These are phyloP conservation scores for Boletus vermiculosoides DNA, from an alignment of 768 basidiomycete species.

Conservation along the genomic window DNA sequence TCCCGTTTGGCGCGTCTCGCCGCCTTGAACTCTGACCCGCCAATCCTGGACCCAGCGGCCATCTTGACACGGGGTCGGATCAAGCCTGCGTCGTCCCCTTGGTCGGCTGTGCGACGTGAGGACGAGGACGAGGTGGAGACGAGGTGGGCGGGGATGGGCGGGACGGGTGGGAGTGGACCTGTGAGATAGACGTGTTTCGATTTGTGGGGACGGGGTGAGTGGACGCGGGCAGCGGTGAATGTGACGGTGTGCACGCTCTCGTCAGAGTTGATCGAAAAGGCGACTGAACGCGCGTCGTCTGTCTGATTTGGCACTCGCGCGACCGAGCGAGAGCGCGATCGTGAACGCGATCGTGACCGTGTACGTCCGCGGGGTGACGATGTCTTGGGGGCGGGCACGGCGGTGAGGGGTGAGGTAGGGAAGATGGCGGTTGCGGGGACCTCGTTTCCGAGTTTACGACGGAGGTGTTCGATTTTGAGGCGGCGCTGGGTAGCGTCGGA, in stretches of 20 bases:
- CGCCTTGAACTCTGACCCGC: constrained; percentile 31
- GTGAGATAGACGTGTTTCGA: constrained; percentile 17
- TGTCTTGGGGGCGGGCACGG: not conserved
- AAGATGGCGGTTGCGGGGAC: constrained; percentile 65
- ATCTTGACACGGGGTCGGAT: constrained; percentile 22
- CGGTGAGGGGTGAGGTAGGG: constrained; percentile 23
- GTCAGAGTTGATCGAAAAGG: constrained; percentile 29
- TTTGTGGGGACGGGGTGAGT: constrained; percentile 13
- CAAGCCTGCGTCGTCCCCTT: constrained; percentile 14
- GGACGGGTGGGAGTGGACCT: constrained; percentile 28
- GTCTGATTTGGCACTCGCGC: not conserved
- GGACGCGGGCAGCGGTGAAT: constrained; percentile 19
- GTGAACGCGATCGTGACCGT: not conserved
- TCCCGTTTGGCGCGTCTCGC: constrained; percentile 29
- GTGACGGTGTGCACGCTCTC: constrained; percentile 27
- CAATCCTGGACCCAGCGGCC: constrained; percentile 25
- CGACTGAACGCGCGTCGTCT: constrained; percentile 23
- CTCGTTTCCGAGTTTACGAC: constrained; percentile 59
- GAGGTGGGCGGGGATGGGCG: constrained; percentile 21
- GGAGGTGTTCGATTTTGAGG: constrained; percentile 62
- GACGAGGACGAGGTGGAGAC: too few species aligned
- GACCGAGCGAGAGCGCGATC: constrained; percentile 6
- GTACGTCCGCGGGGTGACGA: not conserved
- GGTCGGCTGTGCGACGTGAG: not conserved
- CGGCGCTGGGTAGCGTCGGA: constrained; percentile 43